Base-by-base conservation (phyloP, 2,329 filamentous ascomycete genomes). In the Dactylellina drechsleri region DNA sequence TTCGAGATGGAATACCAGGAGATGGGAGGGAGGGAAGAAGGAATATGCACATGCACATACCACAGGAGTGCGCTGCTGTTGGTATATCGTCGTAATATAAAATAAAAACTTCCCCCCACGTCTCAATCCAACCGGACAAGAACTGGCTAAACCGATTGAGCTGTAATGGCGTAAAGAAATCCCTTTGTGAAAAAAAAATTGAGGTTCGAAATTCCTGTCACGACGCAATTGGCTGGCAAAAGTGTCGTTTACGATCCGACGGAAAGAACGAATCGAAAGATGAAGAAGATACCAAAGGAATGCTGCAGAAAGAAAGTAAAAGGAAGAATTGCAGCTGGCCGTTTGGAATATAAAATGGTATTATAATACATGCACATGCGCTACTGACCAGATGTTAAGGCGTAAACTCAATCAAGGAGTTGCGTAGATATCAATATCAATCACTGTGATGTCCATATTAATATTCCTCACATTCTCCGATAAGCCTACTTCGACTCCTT, bases 131-230 rank as follows among this genome's bases (percentile, higher is more conserved):
- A 49, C 31, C 57, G 40, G 41, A 41, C 41, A 60, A 41, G 12
- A 4, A n/a, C 8, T 49, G 6, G 20, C 47, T 18, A 23, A 52
- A 20, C 16, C 13, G 28, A 16, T 56, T 36, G 28, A 16, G 10
- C 31, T 36, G 31, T 7, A 36, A 36, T 36, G 6, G 31, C 31
- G 31, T 5, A 36, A 8, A 5, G 31, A 36, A 10, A 36, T 36
- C 6, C 31, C 31, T 36, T 10, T 36, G 31, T 56, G 53, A 28
- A 16, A 56, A 45, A 20, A 58, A 58, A 26, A 53, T 45, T 36
- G 43, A 26, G n/a, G 54, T 43, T 58, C 13, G 40, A 47, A 62
- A 70, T 70, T 61, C 50, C 66, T 70, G 66, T 70, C 66, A 70
- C 57, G 40, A 70, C 41, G 49, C 66, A 70, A 70, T 70, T 70